These are phyloP conservation scores for Beauveria australis DNA, from an alignment of 2,329 filamentous ascomycete species.

Conservation along the genomic window DNA sequence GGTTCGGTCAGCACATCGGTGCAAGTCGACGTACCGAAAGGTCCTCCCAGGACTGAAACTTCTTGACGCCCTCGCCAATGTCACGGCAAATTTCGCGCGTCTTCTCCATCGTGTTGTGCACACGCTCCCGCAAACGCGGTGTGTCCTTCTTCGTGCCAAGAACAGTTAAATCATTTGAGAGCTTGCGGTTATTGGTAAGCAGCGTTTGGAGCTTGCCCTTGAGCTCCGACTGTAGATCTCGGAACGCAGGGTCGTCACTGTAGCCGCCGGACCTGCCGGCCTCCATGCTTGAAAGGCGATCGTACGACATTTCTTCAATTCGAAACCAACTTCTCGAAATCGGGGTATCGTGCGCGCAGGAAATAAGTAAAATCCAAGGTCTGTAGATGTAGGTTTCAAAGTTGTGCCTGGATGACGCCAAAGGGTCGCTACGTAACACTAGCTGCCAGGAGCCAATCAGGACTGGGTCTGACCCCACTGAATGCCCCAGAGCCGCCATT, in stretches of 20 bases:
- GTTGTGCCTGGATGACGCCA: conserved; percentile 17
- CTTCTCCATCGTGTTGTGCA: conserved; percentile 81
- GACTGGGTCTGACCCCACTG: neutral
- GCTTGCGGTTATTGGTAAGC: conserved; percentile 76
- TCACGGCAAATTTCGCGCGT: conserved; percentile 82
- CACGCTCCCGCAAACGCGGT: conserved; percentile 79
- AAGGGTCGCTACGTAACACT: conserved; percentile 14
- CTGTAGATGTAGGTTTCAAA: conserved; percentile 9
- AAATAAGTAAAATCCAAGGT: neutral
- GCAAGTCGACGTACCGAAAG: conserved; percentile 50
- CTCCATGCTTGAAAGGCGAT: conserved; percentile 77
- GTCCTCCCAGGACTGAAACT: conserved; percentile 78
- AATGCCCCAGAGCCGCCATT: neutral
- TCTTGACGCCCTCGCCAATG: conserved; percentile 89
- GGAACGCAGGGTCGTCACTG: conserved; percentile 87
- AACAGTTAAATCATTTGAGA: conserved; percentile 75
- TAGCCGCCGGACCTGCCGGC: conserved; percentile 71
- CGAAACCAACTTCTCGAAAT: neutral
- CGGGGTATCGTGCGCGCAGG: neutral
- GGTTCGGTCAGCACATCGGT: neutral
- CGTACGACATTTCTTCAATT: conserved; percentile 67
- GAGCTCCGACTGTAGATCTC: conserved; percentile 69
- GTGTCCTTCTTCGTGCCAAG: conserved; percentile 89
- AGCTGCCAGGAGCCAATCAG: neutral
- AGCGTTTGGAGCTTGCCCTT: conserved; percentile 85